Evolutionary conservation across 768 basidiomycete species (phyloP).

Genomic region (Pleurotus citrinopileatus): DNA sequence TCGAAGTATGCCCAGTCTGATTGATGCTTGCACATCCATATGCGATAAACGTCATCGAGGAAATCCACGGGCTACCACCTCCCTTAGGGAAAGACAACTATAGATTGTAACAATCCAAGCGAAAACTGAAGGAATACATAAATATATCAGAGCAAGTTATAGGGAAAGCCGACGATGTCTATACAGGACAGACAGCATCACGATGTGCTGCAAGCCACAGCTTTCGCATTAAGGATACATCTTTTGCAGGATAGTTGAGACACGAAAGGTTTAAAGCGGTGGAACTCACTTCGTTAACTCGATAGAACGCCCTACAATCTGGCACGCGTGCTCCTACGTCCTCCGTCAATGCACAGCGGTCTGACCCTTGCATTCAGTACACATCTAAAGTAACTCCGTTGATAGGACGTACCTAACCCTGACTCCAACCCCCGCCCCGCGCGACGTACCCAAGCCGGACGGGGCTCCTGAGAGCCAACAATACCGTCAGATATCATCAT

Average conservation of each 20-base stretch:
- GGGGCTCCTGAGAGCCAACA: slow-evolving; percentile 86
- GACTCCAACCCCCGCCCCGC: slow-evolving; percentile 53
- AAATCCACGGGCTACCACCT: too few relatives aligned
- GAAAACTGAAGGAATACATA: neutral
- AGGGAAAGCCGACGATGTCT: neutral
- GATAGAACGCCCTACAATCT: neutral
- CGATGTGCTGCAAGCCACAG: neutral
- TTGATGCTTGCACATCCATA: neutral
- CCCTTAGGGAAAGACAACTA: too few relatives aligned
- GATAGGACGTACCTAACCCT: slow-evolving; percentile 10
- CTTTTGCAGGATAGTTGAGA: too few relatives aligned
- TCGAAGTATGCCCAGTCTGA: neutral
- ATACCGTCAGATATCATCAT: slow-evolving; percentile 82
- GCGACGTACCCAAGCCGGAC: slow-evolving; percentile 60
- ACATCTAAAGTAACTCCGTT: neutral
- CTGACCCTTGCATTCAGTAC: neutral
- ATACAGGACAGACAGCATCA: neutral
- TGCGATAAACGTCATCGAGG: neutral
- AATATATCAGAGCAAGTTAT: neutral
- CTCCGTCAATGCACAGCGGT: neutral
- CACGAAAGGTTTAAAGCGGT: too few relatives aligned
- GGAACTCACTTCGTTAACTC: too few relatives aligned
- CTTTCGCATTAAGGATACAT: neutral
- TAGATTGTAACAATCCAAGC: too few relatives aligned
- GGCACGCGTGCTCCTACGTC: neutral